Base-by-base conservation (phyloP, 768 basidiomycete species). In the Naganishia vaughanmartiniae region DNA sequence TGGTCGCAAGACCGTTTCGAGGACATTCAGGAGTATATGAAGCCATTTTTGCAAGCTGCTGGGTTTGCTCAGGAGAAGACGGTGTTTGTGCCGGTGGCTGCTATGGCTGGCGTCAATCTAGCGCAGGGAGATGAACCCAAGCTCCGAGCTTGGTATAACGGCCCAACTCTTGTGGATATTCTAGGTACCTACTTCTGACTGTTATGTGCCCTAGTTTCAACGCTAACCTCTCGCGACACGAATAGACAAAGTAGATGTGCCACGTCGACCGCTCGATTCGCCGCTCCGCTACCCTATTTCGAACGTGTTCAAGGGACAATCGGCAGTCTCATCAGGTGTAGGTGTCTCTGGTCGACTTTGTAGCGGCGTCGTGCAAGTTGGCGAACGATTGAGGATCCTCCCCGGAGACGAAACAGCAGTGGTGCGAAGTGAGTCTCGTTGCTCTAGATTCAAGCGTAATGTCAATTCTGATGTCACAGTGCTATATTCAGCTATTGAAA, bases 251-350 rank as follows among this genome's bases (percentile, higher is more conserved):
- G 81, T 96, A 51, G 90, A 91, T 70, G 91, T 93, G 0, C 94
- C 94, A 0, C 76, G 83, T 10, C 85, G 94, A 55, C 89, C 93
- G 65, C 88, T 94, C 56, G 84, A 85, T 3, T 85, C 87, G 0
- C 89, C 94, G 0, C 80, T 95, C 28, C 87, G 96, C 45, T 84
- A 97, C 54, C 96, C 96, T 0, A 87, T 98, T 26, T 90, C 93
- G 15, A 98, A 99, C 78, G 91, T 98, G 4, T 98, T 95, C 85
- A 94, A 89, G 80, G 90, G 91, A 4, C 89, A 89, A 76, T 87
- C 89, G 19, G 87, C 90, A 2, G 87, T 90, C 1, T 81, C 83
- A 0, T 82, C 83, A 1, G 85, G 85, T n/a, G 87, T 87, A 5
- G 90, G 88, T 0, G 87, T 97, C 0, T 86, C 89, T 28, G 96